phyloP scores from a whole-genome alignment of 495 filamentous ascomycete genomes.

The Lophiotrema nucula region DNA sequence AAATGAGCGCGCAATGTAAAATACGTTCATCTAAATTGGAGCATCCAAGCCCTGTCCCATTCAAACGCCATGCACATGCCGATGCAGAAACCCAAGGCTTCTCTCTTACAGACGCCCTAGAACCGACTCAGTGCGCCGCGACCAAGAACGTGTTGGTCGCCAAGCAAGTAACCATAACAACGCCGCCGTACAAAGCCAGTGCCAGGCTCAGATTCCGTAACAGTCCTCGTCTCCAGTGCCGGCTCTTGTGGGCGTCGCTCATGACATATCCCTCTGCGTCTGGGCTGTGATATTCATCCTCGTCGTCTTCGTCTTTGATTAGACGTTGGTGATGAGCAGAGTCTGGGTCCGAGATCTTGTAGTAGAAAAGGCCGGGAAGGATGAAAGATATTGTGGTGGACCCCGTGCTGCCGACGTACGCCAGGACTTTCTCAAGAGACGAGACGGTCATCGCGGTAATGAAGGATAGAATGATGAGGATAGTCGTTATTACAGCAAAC shows the following conservation, averaged over 20 bases:
- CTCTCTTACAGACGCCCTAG: no score
- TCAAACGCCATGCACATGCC: no score
- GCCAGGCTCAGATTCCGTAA: constrained; percentile 71
- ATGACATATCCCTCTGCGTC: constrained; percentile 39
- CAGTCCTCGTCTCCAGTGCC: constrained; percentile 56
- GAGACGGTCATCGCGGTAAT: constrained; percentile 85
- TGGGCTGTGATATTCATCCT: constrained; percentile 46
- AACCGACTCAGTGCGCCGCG: constrained; percentile 48
- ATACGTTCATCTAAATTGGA: no score
- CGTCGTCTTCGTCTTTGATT: constrained; percentile 81
- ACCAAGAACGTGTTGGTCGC: constrained; percentile 77
- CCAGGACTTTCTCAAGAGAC: constrained; percentile 83
- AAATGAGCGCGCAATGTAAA: no score
- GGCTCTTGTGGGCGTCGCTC: constrained; percentile 32
- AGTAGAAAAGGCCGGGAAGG: constrained; percentile 92
- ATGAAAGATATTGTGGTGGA: constrained; percentile 96
- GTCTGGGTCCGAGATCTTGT: constrained; percentile 90
- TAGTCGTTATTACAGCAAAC: constrained; percentile 85
- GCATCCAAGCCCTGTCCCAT: no score
- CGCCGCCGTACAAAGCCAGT: constrained; percentile 75
- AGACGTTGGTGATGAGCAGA: constrained; percentile 78
- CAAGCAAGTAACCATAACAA: constrained; percentile 89
- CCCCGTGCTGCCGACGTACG: constrained; percentile 93
- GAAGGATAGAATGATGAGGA: constrained; percentile 80
- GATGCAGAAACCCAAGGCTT: no score